These are phyloP conservation scores for Capsicum pubescens DNA, from an alignment of 257 asterid genomes.

Conservation along the genomic window DNA sequence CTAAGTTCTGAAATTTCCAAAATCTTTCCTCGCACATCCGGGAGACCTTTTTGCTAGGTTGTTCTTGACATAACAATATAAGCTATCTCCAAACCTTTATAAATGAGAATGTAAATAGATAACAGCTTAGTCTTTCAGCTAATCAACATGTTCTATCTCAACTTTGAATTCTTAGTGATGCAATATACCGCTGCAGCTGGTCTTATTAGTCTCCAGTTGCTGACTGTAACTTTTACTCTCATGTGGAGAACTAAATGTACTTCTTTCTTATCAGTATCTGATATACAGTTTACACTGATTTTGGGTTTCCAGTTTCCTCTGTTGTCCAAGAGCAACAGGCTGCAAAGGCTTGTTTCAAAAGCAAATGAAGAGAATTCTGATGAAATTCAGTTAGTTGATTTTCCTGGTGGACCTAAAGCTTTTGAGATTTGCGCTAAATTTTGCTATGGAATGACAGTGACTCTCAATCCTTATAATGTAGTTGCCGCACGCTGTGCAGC, in stretches of 20 bases:
- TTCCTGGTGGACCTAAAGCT: constrained; percentile 93
- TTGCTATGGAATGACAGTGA: constrained; percentile 86
- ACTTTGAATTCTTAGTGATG: not conserved
- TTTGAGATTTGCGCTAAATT: constrained; percentile 92
- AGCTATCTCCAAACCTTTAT: not conserved
- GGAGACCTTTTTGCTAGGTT: not conserved
- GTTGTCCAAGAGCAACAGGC: constrained; percentile 75
- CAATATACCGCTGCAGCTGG: not conserved
- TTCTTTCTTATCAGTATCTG: not conserved
- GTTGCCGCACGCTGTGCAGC: constrained; percentile 91
- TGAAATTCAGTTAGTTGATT: constrained; percentile 62
- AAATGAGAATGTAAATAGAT: not conserved
- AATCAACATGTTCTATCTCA: not conserved
- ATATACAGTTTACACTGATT: not conserved
- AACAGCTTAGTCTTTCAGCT: not conserved
- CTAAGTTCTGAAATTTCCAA: not conserved
- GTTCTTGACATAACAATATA: not conserved
- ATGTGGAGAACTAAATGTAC: constrained; percentile 2
- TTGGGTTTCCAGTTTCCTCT: constrained; percentile 76
- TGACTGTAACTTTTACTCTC: not conserved
- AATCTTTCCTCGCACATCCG: not conserved
- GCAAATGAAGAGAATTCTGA: constrained; percentile 50
- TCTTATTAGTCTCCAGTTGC: not conserved
- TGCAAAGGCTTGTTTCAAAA: constrained; percentile 65
- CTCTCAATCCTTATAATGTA: constrained; percentile 83